Base-by-base conservation (phyloP, 768 basidiomycete genomes). In the Termitomyces sp. region DNA sequence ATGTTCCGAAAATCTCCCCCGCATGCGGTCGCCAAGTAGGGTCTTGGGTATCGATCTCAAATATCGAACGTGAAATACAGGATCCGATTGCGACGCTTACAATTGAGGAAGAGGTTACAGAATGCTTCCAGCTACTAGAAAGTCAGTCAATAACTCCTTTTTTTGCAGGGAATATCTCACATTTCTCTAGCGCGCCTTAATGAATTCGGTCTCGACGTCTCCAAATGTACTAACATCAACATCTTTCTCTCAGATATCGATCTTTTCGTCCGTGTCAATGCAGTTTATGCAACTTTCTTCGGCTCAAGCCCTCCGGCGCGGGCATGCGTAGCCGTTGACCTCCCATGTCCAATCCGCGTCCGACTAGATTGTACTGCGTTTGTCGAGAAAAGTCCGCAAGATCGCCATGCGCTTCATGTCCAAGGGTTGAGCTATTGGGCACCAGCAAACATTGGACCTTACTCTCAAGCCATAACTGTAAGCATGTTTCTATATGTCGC, bases 381-480 rank as follows among this genome's bases (percentile, higher is more conserved):
- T 65, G 66, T 71, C 5, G 77, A 78, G 64, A 60, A 54, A 9
- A 64, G 54, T 19, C 46, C 64, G 6, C 48, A 64, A 5, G 77
- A 83, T 53, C 74, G 95, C 43, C 82, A 82, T 53, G 87, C 91
- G 0, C 75, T 98, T 44, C 97, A 99, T 65, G 97, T 99, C 2
- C 97, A 98, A 70, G 81, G 94, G 9, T 65, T 98, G 58, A 98
- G 96, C 69, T 98, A 98, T 65, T 99, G 97, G 97, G 97, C 95
- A 26, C 94, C 97, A 12, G 97, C 97, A 10, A 99, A 98, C 67
- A 98, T 99, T 53, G 97, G 97, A 0, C 97, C 97, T 4, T 99
- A 99, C 69, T 97, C 93, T 4, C 97, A 99, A 71, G 89, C 93
- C 2, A 82, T 98, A 60, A 75, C 78, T 50, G 96, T 95, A 51